These are phyloP conservation scores for Cladosporium sp. DNA, from an alignment of 2,329 filamentous ascomycete genomes.

Conservation along the genomic window DNA sequence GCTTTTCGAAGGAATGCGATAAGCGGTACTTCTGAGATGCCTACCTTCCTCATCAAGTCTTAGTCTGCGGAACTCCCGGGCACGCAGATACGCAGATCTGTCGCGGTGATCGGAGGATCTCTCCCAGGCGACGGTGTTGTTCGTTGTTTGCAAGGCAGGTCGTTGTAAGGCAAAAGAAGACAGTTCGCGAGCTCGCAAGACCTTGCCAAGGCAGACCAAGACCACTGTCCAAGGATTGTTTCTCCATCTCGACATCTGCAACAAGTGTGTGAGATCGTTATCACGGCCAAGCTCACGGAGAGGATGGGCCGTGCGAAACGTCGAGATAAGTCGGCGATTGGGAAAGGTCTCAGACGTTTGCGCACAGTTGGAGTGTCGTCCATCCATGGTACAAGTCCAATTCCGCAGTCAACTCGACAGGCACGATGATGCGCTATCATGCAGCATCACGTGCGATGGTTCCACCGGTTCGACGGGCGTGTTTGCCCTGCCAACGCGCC, in stretches of 20 bases:
- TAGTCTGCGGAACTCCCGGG: not conserved
- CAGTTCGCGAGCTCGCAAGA: not conserved
- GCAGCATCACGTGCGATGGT: slow-evolving; percentile 7
- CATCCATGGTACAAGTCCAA: not conserved
- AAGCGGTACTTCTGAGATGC: not conserved
- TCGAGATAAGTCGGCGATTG: not conserved
- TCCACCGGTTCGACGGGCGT: not conserved
- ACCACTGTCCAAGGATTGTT: not conserved
- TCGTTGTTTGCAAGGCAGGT: not conserved
- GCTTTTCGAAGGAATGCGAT: not conserved
- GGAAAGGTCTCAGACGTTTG: not conserved
- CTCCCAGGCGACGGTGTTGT: not conserved
- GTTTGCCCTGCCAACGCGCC: slow-evolving; percentile 9
- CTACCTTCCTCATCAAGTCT: slow-evolving; percentile 9
- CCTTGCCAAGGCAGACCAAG: not conserved
- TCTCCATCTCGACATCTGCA: slow-evolving; percentile 1
- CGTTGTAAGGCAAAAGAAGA: not conserved
- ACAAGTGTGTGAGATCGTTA: slow-evolving; percentile 8
- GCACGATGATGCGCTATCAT: not conserved
- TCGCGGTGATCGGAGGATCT: not conserved
- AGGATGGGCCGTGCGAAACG: not conserved
- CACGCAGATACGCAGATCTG: not conserved
- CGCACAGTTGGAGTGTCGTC: not conserved
- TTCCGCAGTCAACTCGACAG: not conserved
- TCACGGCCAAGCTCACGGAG: not conserved